These are phyloP conservation scores for Crataegus laevigata DNA, from an alignment of 306 rosid species.

Conservation along the genomic window DNA sequence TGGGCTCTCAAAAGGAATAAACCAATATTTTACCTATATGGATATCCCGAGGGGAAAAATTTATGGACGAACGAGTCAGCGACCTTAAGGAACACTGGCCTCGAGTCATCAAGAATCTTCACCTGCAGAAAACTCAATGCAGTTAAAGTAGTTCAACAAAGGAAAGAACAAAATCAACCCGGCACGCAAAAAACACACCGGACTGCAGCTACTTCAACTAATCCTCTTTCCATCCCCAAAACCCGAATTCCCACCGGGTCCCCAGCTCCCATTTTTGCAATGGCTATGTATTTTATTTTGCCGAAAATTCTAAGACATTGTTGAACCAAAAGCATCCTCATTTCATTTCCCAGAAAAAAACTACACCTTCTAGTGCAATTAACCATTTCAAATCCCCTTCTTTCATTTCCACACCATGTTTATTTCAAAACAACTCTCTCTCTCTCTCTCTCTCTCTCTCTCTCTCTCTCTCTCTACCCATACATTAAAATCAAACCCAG, in stretches of 20 bases:
- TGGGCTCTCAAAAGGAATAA: background rate
- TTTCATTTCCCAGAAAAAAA: background rate
- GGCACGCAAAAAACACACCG: background rate
- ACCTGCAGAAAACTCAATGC: slow-evolving; percentile 26
- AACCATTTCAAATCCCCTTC: background rate
- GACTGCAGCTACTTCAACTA: background rate
- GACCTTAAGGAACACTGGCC: slow-evolving; percentile 46
- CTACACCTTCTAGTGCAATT: background rate
- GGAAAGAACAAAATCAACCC: background rate
- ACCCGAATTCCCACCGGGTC: background rate
- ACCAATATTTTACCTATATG: slow-evolving; percentile 48
- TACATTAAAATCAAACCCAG: background rate
- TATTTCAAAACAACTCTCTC: background rate
- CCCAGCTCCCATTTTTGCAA: background rate
- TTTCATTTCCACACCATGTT: background rate
- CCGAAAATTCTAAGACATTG: background rate
- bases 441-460: background rate
- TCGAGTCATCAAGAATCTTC: slow-evolving; percentile 56
- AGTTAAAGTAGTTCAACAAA: background rate
- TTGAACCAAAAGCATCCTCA: background rate
- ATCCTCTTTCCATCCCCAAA: background rate
- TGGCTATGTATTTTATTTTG: background rate
- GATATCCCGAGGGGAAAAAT: slow-evolving; percentile 91
- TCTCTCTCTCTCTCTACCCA: background rate
- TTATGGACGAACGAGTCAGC: slow-evolving; percentile 61